Conservation (phyloP, 1,284 basidiomycete genomes). For the Ganoderma boninense region DNA sequence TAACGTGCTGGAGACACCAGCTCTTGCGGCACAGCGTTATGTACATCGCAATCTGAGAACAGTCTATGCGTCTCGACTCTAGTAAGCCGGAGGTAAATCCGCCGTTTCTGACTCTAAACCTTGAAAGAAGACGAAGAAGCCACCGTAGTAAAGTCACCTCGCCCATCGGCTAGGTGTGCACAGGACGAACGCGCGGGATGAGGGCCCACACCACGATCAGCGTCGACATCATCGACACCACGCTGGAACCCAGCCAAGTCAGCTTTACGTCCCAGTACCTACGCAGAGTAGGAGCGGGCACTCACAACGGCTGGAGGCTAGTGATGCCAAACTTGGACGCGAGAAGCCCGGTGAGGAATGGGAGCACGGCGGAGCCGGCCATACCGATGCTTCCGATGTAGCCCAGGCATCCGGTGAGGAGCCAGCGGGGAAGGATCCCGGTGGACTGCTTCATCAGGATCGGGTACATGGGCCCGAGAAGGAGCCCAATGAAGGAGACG, state of each 20-base stretch:
- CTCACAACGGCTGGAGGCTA: slow-evolving; percentile 67
- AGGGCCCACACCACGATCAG: slow-evolving; percentile 45
- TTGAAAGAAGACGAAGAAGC: background rate
- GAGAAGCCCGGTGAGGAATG: slow-evolving; percentile 69
- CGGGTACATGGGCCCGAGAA: slow-evolving; percentile 64
- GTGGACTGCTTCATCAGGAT: slow-evolving; percentile 68
- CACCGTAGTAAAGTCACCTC: background rate
- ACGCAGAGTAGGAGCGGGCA: slow-evolving; percentile 18
- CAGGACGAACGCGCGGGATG: slow-evolving; percentile 39
- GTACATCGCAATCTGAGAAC: background rate
- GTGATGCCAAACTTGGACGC: slow-evolving; percentile 63
- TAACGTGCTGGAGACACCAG: background rate
- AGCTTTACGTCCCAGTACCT: background rate
- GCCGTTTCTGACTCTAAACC: background rate
- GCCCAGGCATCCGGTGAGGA: slow-evolving; percentile 70
- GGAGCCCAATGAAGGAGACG: slow-evolving; percentile 60
- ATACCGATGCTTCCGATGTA: slow-evolving; percentile 76
- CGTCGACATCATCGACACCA: slow-evolving; percentile 42
- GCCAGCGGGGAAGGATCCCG: slow-evolving; percentile 65
- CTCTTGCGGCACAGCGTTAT: background rate
- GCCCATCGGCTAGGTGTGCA: slow-evolving; percentile 18
- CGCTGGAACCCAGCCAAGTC: slow-evolving; percentile 21
- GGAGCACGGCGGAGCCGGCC: slow-evolving; percentile 71
- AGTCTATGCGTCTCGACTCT: background rate
- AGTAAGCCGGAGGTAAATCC: background rate